A percentile compares a stretch with the other conserved stretches of the same genome.
Evolutionary conservation across 176 grass and related monocot genomes (phyloP).

Genomic region (Zizania latifolia): DNA sequence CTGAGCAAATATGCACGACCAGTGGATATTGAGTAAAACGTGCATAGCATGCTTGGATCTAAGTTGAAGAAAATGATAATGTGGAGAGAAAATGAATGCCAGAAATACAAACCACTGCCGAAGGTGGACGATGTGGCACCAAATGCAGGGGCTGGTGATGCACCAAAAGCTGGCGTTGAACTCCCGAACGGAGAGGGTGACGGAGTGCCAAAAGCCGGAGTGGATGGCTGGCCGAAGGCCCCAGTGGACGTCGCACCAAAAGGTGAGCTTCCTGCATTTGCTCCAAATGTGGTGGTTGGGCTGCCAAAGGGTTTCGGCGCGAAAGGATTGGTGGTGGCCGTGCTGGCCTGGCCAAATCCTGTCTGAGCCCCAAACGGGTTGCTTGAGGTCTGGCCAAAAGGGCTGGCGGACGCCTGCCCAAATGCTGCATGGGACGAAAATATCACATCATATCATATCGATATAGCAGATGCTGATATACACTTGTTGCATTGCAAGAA

Average conservation of each 20-base stretch:
- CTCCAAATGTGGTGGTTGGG: slow-evolving; percentile 42
- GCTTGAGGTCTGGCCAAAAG: slow-evolving; percentile 56
- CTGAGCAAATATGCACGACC: not conserved
- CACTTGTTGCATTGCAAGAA: not conserved
- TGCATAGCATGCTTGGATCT: not conserved
- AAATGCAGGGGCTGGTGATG: slow-evolving; percentile 38
- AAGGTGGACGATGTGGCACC: slow-evolving; percentile 52
- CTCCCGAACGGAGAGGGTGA: slow-evolving; percentile 40
- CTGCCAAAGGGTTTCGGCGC: slow-evolving; percentile 73
- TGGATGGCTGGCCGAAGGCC: slow-evolving; percentile 48
- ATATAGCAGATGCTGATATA: not conserved
- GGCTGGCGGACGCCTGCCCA: slow-evolving; percentile 33
- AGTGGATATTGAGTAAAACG: not conserved
- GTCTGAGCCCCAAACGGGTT: slow-evolving; percentile 49
- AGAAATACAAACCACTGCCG: slow-evolving; percentile 33
- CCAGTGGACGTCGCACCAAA: slow-evolving; percentile 39
- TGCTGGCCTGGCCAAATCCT: slow-evolving; percentile 51
- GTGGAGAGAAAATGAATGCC: not conserved
- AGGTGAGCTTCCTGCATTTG: slow-evolving; percentile 40
- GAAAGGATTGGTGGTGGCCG: slow-evolving; percentile 54
- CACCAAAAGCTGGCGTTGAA: slow-evolving; percentile 33
- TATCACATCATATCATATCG: not conserved
- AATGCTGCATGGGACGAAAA: slow-evolving; percentile 35
- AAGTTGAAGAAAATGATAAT: not conserved
- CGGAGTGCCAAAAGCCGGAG: slow-evolving; percentile 47